Base-by-base conservation (phyloP, 108 stramenopile genomes). In the Cyclotella choctawhatcheeana region DNA sequence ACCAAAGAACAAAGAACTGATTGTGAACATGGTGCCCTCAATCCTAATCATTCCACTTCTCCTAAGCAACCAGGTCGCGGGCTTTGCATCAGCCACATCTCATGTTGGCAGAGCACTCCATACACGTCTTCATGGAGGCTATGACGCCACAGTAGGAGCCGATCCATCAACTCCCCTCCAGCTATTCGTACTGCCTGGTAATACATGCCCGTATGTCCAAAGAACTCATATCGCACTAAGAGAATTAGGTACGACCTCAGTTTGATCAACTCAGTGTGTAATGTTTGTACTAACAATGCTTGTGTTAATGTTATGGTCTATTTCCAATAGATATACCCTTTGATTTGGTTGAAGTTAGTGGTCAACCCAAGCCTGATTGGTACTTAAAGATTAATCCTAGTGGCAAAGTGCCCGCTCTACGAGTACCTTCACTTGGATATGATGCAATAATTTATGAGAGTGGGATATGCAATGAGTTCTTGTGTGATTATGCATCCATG, bases 391-490 rank as follows among this genome's bases (percentile, higher is more conserved):
- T 84, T 32, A 84, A 84, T 56, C 83, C 83, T 16, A 48, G 79
- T 37, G 83, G 83, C 44, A 80, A 81, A 63, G 83, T 84, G 7
- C 83, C 83, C 24, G 83, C 83, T 45, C 60, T 67, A 17, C 47
- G 69, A 84, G 58, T 69, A 21, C 74, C 56, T 53, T 58, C 64
- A 32, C 44, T 54, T 20, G 74, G 79, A 32, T 68, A 73, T 18
- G 56, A 52, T 29, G 43, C 72, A 22, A 71, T 79, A 1, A 64
- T 79, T 64, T 79, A 83, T 37, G 82, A 83, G 58, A 79, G 77
- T 25, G 77, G 77, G 2, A 83, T 83, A 24, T 83, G 82, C 64
- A 74, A 83, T 58, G 82, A 83, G 33, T 83, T 79, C 63, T 58
- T 83, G 4, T 83, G 77, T 33, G 82, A 83, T 59, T 75, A 69